Evolutionary conservation across 108 stramenopile species (phyloP).

Genomic region (Schizochytrium sp.): DNA sequence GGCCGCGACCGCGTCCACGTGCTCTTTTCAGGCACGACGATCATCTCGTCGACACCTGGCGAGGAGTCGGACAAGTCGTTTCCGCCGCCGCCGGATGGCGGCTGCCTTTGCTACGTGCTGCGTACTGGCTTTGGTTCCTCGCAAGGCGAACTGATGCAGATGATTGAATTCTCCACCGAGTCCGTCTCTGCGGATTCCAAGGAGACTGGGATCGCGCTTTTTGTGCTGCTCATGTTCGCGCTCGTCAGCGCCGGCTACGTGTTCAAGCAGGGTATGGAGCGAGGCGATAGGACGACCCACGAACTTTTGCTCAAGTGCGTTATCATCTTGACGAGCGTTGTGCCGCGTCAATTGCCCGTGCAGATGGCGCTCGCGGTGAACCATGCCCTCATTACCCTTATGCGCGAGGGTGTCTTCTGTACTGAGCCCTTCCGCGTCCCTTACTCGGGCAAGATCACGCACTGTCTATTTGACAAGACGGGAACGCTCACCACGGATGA

Average conservation of each 20-base stretch:
- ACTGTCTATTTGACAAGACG: constrained; percentile 94
- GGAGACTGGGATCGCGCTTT: constrained; percentile 80
- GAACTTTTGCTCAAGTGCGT: constrained; percentile 79
- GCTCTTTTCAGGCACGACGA: constrained; percentile 42
- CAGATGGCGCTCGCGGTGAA: constrained; percentile 88
- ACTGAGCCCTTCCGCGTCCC: constrained; percentile 93
- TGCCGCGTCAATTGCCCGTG: constrained; percentile 92
- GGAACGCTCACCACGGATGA: constrained; percentile 91
- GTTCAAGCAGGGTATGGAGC: constrained; percentile 64
- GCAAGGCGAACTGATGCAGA: constrained; percentile 87
- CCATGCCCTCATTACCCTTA: constrained; percentile 69
- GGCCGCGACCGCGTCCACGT: background rate
- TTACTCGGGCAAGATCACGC: constrained; percentile 73
- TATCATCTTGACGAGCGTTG: constrained; percentile 90
- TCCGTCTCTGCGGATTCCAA: constrained; percentile 54
- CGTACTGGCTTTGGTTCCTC: constrained; percentile 87
- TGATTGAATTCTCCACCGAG: constrained; percentile 70
- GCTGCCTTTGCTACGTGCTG: constrained; percentile 71
- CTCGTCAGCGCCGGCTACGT: constrained; percentile 68
- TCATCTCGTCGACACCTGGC: background rate
- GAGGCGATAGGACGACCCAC: constrained; percentile 23
- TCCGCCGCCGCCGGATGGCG: constrained; percentile 62
- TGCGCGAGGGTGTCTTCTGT: constrained; percentile 70
- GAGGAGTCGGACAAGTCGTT: constrained; percentile 21
- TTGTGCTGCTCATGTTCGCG: constrained; percentile 72